Percentiles rank a stretch among this genome's conserved stretches.
Conservation (phyloP, 2,329 filamentous ascomycete species). For the Aspergillus sp. region DNA sequence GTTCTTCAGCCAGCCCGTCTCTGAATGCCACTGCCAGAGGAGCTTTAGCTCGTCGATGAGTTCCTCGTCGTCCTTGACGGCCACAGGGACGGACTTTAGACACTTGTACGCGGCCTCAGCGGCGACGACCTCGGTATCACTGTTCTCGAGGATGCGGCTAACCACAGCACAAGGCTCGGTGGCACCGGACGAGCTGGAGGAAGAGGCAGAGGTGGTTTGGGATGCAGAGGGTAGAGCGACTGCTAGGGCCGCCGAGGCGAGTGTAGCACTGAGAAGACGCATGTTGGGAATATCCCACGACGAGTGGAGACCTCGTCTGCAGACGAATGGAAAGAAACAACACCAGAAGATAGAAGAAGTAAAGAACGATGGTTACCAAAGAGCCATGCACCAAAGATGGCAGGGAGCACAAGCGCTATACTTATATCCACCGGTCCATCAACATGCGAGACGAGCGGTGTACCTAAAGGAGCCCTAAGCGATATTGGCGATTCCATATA, state of each 20-base stretch:
- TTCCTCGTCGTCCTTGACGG: conserved; percentile 17
- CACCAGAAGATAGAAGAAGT: not conserved
- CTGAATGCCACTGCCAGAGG: conserved; percentile 24
- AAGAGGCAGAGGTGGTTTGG: not conserved
- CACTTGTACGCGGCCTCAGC: conserved; percentile 22
- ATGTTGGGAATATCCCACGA: not conserved
- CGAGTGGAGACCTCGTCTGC: not conserved
- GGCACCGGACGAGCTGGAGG: not conserved
- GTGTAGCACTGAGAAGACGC: conserved; percentile 2
- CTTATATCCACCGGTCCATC: not conserved
- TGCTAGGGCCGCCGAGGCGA: conserved; percentile 4
- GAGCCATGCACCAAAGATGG: not conserved
- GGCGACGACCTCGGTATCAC: not conserved
- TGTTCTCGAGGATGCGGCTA: conserved; percentile 1
- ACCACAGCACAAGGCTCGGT: conserved; percentile 8
- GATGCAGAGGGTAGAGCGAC: conserved; percentile 1
- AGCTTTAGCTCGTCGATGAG: conserved; percentile 22
- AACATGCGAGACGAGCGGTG: too few relatives aligned
- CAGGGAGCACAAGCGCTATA: not conserved
- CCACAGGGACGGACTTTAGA: conserved; percentile 21
- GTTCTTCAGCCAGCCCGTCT: conserved; percentile 21
- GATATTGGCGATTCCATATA: too few relatives aligned
- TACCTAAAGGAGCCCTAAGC: too few relatives aligned
- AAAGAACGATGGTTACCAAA: not conserved
- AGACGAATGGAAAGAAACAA: too few relatives aligned